phyloP scores from a whole-genome alignment of 495 filamentous ascomycete species.

The Annulohypoxylon bovei region DNA sequence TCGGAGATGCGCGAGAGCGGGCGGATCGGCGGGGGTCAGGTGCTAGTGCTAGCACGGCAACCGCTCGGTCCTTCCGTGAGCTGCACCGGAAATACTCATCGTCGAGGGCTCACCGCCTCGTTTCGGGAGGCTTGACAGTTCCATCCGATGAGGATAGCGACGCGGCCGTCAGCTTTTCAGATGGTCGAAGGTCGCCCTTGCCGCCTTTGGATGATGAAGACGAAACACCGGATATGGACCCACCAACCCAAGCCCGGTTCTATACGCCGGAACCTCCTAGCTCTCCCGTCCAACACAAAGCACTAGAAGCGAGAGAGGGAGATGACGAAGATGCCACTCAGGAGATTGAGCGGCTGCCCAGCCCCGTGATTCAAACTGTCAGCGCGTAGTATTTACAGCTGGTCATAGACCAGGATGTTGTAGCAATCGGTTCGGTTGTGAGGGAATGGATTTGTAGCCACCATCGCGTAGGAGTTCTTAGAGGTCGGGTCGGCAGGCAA shows the following conservation, averaged over 20 bases:
- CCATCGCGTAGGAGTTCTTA: constrained; percentile 37
- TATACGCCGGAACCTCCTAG: constrained; percentile 56
- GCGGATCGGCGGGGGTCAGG: constrained; percentile 61
- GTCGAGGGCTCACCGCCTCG: constrained; percentile 49
- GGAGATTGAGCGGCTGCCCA: constrained; percentile 47
- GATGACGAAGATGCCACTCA: constrained; percentile 35
- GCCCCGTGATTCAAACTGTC: constrained; percentile 53
- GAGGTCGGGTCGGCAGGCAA: constrained; percentile 19
- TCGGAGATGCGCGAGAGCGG: constrained; percentile 45
- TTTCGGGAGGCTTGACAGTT: constrained; percentile 48
- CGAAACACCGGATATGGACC: constrained; percentile 22
- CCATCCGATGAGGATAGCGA: constrained; percentile 66
- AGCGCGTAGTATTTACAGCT: constrained; percentile 43
- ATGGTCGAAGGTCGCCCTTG: constrained; percentile 63
- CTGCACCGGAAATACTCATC: constrained; percentile 62
- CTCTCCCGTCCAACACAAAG: constrained; percentile 44
- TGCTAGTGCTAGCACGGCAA: constrained; percentile 65
- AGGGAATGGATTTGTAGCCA: constrained; percentile 18
- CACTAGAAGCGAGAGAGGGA: constrained; percentile 30
- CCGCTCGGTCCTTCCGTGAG: constrained; percentile 64
- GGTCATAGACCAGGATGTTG: constrained; percentile 1
- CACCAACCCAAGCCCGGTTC: constrained; percentile 49
- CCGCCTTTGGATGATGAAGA: constrained; percentile 60
- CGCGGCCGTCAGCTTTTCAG: constrained; percentile 64
- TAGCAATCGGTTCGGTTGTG: constrained; percentile 23